phyloP scores from a whole-genome alignment of 805 yeast genomes.

The Yamadazyma kitorensis region DNA sequence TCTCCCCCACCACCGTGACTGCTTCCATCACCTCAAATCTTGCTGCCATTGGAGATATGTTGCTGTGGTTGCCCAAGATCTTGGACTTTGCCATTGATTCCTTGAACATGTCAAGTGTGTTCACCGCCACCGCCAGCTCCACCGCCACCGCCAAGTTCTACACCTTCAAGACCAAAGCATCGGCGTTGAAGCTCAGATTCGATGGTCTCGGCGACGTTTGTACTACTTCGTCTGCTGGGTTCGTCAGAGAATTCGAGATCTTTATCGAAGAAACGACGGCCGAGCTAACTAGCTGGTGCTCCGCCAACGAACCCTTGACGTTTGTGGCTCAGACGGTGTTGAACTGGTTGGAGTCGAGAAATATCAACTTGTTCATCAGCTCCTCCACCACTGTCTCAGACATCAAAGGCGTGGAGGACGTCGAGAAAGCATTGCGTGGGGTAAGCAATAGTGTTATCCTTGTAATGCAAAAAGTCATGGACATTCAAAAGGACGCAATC shows the following conservation, averaged over 20 bases:
- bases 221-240: constrained; percentile 14
- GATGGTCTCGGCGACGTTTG: constrained; percentile 20
- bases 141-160: constrained; percentile 14
- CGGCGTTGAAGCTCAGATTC: constrained; percentile 12
- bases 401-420: constrained; percentile 23
- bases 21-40: constrained; percentile 18
- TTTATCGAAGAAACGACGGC: constrained; percentile 22
- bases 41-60: constrained; percentile 12
- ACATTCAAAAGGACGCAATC: constrained; percentile 29
- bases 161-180: constrained; percentile 15
- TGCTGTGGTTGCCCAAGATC: constrained; percentile 35
- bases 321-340: constrained; percentile 50
- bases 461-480: constrained; percentile 60
- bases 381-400: constrained; percentile 22
- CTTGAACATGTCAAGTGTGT: constrained; percentile 11
- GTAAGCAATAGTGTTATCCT: constrained; percentile 60
- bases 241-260: constrained; percentile 18
- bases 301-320: constrained; percentile 22
- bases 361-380: constrained; percentile 17
- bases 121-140: constrained; percentile 8
- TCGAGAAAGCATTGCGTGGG: constrained; percentile 49
- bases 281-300: constrained; percentile 34
- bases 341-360: constrained; percentile 41
- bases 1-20: constrained; percentile 15
- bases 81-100: constrained; percentile 30